Base-by-base conservation (phyloP, 352 stramenopile genomes). In the Pythium brassicae region DNA sequence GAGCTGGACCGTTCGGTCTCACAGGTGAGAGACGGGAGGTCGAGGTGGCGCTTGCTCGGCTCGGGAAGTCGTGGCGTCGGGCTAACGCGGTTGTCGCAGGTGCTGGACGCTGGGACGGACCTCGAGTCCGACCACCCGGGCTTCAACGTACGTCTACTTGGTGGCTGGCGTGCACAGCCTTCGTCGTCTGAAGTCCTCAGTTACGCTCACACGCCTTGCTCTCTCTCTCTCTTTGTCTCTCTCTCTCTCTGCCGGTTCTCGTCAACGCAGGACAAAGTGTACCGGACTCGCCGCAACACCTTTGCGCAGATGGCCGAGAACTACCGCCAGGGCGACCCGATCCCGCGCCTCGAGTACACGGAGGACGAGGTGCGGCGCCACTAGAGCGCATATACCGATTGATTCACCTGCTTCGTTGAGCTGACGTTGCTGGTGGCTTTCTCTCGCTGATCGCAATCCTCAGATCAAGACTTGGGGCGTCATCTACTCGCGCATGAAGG, bases 341-440 rank as follows among this genome's bases (percentile, higher is more conserved):
- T 99, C 65, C 90, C 94, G 17, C 77, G 72, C 35, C 93, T 98
- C 40, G 76, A 98, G 32, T 99, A 99, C 82, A 98, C 87, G 4
- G 58, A 87, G 14, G 83, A 98, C 45, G 96, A 99, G 75, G 86
- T 97, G 43, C 60, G 76, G n/a, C 20, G 8, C 10, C n/a, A 15
- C n/a, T 37, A 26, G 19, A 26, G 40, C 7, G 9, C 17, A 9
- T 27, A 5, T 26, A 15, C 40, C 12, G 0, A n/a, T n/a, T n/a
- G n/a, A n/a, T n/a, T n/a, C n/a, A n/a, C n/a, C n/a, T n/a, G n/a
- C n/a, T n/a, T n/a, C n/a, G n/a, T n/a, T n/a, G n/a, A n/a, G n/a
- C n/a, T n/a, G n/a, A n/a, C n/a, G n/a, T 14, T 19, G 6, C 45
- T 23, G 12, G 2, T 46, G 11, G 23, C 20, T 37, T 14, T n/a